Evolutionary conservation across 768 basidiomycete genomes (phyloP).

Genomic region (Agaricus blazei): DNA sequence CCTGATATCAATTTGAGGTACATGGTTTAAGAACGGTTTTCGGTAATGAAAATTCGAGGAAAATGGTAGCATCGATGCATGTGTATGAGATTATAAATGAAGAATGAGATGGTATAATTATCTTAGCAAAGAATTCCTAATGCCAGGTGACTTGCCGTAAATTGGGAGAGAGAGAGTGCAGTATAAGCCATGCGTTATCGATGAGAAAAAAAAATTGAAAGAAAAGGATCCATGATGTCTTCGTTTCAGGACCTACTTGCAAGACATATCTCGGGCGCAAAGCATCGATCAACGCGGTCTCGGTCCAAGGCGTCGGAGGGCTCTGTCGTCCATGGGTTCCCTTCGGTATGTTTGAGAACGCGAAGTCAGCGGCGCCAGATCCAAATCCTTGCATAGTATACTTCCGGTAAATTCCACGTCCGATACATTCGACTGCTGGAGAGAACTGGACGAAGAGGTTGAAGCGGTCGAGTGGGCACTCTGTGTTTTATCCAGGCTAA

Average conservation of each 20-base stretch:
- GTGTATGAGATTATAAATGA: background rate
- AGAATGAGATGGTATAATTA: background rate
- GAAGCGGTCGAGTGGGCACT: background rate
- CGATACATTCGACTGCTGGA: background rate
- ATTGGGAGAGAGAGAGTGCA: too few relatives aligned
- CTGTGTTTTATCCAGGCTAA: background rate
- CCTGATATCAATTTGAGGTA: too few relatives aligned
- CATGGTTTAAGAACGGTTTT: background rate
- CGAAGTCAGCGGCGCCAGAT: slow-evolving; percentile 53
- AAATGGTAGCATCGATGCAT: background rate
- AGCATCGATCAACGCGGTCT: slow-evolving; percentile 14
- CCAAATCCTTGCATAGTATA: slow-evolving; percentile 23
- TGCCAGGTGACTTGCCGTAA: too few relatives aligned
- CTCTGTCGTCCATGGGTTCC: slow-evolving; percentile 57
- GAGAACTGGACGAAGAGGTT: background rate
- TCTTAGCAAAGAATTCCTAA: too few relatives aligned
- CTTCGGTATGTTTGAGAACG: slow-evolving; percentile 54
- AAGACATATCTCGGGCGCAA: background rate
- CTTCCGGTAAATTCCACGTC: background rate
- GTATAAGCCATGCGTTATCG: too few relatives aligned
- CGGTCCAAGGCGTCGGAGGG: slow-evolving; percentile 41
- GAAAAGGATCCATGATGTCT: background rate
- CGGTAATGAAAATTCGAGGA: background rate
- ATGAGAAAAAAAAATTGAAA: background rate
- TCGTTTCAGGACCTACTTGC: too few relatives aligned